These are phyloP conservation scores for Clathrus columnatus DNA, from an alignment of 768 basidiomycete genomes.

Conservation along the genomic window DNA sequence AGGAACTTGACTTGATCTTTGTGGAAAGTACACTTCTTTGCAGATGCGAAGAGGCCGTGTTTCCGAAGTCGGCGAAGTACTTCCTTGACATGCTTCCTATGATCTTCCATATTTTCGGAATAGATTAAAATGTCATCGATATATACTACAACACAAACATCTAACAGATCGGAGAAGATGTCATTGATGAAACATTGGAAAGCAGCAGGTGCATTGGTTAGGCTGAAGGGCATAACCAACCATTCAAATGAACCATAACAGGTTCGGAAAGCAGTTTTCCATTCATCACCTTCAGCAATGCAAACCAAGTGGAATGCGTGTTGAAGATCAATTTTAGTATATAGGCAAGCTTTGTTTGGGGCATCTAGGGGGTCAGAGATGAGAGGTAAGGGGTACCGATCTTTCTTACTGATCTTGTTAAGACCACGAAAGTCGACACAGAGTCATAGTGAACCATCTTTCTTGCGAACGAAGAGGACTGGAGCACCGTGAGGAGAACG, in stretches of 20 bases:
- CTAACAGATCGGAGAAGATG: slow-evolving; percentile 23
- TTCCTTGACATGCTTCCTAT: slow-evolving; percentile 19
- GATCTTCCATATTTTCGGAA: slow-evolving; percentile 16
- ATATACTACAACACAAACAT: slow-evolving; percentile 33
- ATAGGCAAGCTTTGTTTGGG: slow-evolving; percentile 9
- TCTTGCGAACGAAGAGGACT: slow-evolving; percentile 23
- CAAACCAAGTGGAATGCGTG: slow-evolving; percentile 35
- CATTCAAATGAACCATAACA: slow-evolving; percentile 34
- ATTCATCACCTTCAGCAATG: slow-evolving; percentile 31
- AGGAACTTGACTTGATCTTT: slow-evolving; percentile 28
- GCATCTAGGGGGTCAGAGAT: slow-evolving; percentile 18
- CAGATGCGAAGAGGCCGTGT: slow-evolving; percentile 27
- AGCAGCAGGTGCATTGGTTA: slow-evolving; percentile 31
- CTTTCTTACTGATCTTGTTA: slow-evolving; percentile 28
- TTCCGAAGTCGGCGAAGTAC: slow-evolving; percentile 23
- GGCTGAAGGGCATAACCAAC: slow-evolving; percentile 30
- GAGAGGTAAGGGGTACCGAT: slow-evolving; percentile 26
- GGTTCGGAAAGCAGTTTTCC: slow-evolving; percentile 34
- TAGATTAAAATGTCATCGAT: slow-evolving; percentile 38
- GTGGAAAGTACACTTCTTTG: slow-evolving; percentile 34
- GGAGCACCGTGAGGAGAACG: slow-evolving; percentile 20
- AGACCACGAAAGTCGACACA: slow-evolving; percentile 25
- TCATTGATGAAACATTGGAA: slow-evolving; percentile 34
- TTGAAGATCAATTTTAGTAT: slow-evolving; percentile 28
- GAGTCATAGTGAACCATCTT: slow-evolving; percentile 24